Base-by-base conservation (phyloP, 2,329 filamentous ascomycete species). In the Lecanoromycetidae sp. region DNA sequence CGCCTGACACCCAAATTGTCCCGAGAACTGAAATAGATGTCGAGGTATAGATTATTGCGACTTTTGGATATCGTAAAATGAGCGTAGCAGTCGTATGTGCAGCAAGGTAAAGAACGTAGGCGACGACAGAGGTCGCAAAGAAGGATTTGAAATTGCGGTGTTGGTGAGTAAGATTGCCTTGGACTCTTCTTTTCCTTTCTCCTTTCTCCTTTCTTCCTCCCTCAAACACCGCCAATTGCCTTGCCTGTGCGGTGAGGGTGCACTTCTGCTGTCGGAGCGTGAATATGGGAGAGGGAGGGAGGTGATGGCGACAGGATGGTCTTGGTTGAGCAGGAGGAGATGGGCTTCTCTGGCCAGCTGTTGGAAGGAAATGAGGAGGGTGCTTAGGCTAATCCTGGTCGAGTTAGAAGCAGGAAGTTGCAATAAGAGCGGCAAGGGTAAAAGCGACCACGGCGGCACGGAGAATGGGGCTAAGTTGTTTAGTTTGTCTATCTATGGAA, bases 41-140 rank as follows among this genome's bases (percentile, higher is more conserved):
- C 8, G 22, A 48, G 22, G 33, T 37, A 30, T 34, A 6, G 29
- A 33, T 46, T 35, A 47, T 35, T 17, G 26, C 43, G 32, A 26
- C 32, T 8, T 22, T 32, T 22, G 38, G 15, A 19, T 13, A 43
- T 29, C 7, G 29, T 33, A 25, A 35, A 54, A 52, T 10, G 52
- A 52, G 49, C 40, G 52, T 52, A 25, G 7, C 46, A n/a, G n/a
- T n/a, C n/a, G 35, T 34, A 27, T 5, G 37, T 29, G 13, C 17
- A 23, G 43, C 38, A 36, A 50, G 33, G 45, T 42, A 49, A 50
- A 47, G 46, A 52, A 15, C 40, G 52, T 54, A 39, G 40, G 50
- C 50, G 50, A 43, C 41, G 19, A 35, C 22, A 43, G 37, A 40
- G 13, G 41, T 37, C 46, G 49, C 46, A 42, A 41, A 30, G 40